Conservation (phyloP, 345 rosid genomes). For the Eutrema heterophyllum region DNA sequence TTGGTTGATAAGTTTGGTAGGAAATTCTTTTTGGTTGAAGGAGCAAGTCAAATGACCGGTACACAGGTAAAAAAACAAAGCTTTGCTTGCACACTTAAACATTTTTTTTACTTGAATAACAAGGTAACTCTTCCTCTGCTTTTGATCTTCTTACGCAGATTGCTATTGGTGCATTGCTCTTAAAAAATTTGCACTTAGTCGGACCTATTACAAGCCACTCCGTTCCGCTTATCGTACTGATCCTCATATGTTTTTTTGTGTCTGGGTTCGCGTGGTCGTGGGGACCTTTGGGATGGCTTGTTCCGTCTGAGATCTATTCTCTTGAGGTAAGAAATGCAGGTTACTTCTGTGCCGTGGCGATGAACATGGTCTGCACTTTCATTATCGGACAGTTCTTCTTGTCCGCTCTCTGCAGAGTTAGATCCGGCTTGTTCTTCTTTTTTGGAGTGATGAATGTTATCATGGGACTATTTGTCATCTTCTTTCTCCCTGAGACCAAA, state of each 20-base stretch:
- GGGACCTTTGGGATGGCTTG: constrained; percentile 74
- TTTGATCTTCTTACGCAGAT: neutral
- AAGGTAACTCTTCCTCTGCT: neutral
- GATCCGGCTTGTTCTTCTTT: constrained; percentile 50
- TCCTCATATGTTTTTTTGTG: constrained; percentile 46
- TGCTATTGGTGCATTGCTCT: constrained; percentile 13
- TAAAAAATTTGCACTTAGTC: neutral
- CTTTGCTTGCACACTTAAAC: neutral
- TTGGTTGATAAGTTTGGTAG: constrained; percentile 20
- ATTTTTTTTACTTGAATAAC: neutral
- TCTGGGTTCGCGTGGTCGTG: constrained; percentile 66
- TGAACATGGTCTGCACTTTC: constrained; percentile 52
- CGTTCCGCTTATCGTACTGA: constrained; percentile 27
- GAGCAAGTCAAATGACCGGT: constrained; percentile 14
- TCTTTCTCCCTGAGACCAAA: constrained; percentile 55
- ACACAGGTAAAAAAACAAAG: constrained; percentile 18
- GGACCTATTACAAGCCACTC: constrained; percentile 14
- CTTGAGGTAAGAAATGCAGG: constrained; percentile 56
- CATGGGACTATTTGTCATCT: constrained; percentile 46
- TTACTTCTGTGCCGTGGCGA: constrained; percentile 55
- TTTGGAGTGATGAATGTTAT: constrained; percentile 46
- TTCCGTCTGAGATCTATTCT: constrained; percentile 59
- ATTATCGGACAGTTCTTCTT: constrained; percentile 51
- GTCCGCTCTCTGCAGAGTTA: constrained; percentile 50
- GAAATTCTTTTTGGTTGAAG: constrained; percentile 7